Percentiles rank a stretch among this genome's conserved stretches.
Conservation (phyloP, 768 basidiomycete genomes). For the Mycena leptocephala region DNA sequence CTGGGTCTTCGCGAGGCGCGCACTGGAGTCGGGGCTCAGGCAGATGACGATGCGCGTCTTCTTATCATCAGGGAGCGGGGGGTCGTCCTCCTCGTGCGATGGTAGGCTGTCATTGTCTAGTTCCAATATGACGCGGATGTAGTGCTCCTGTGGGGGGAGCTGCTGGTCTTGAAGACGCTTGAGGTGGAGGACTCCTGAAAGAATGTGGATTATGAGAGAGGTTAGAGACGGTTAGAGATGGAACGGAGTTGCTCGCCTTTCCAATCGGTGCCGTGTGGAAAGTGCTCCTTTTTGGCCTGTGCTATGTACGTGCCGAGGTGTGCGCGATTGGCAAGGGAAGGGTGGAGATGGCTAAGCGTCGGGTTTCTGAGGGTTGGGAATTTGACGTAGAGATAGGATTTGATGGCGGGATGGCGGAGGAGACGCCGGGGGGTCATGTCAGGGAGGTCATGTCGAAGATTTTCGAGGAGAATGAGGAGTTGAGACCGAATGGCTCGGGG, state of each 20-base stretch:
- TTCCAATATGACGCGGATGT: background rate
- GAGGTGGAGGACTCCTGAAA: too few species aligned
- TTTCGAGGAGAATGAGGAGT: background rate
- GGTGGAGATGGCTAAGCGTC: background rate
- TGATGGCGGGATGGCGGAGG: background rate
- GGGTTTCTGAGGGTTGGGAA: background rate
- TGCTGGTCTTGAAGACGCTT: background rate
- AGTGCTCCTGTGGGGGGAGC: background rate
- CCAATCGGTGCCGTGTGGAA: background rate
- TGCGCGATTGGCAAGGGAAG: background rate
- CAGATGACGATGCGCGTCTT: background rate
- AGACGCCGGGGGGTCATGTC: background rate
- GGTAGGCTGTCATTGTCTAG: background rate
- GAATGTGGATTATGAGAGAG: too few species aligned
- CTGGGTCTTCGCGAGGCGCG: background rate
- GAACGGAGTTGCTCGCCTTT: background rate
- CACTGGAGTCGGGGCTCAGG: background rate
- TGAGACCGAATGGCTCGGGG: background rate
- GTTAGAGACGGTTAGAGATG: too few species aligned
- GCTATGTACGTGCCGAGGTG: background rate
- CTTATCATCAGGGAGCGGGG: background rate
- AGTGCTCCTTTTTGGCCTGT: background rate
- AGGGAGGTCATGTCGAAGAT: background rate
- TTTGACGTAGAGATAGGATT: background rate
- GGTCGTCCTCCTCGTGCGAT: background rate